A percentile compares a stretch with the other conserved stretches of the same genome.
Evolutionary conservation across 2,329 filamentous ascomycete species (phyloP).

Genomic region (Didymella arachidicola): DNA sequence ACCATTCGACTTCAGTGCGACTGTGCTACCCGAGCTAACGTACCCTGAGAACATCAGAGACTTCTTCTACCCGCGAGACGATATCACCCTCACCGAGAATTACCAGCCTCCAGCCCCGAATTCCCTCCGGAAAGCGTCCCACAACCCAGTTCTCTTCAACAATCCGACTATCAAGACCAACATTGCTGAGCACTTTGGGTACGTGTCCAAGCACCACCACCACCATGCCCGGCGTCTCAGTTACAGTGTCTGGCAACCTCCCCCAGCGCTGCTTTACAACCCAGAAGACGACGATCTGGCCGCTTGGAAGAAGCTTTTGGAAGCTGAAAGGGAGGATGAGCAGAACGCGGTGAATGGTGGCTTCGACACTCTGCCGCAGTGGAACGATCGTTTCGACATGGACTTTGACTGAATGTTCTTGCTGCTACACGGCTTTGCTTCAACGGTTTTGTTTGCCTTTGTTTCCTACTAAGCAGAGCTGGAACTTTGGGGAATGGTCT

Average conservation of each 20-base stretch:
- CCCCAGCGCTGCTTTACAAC: constrained; percentile 12
- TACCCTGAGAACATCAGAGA: constrained; percentile 9
- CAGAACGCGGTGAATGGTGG: background rate
- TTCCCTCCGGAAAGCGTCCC: background rate
- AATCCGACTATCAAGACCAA: constrained; percentile 16
- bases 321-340: background rate
- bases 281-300: constrained; percentile 23
- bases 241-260: constrained; percentile 60
- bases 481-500: background rate
- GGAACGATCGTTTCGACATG: constrained; percentile 8
- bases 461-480: background rate
- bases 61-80: constrained; percentile 7
- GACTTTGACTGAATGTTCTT: background rate
- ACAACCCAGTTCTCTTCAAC: constrained; percentile 71
- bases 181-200: constrained; percentile 20
- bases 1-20: constrained; percentile 55
- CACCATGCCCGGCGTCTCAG: constrained; percentile 58
- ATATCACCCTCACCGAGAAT: background rate
- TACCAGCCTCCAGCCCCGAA: constrained; percentile 53
- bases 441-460: background rate
- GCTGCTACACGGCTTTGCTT: background rate
- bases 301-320: constrained; percentile 15
- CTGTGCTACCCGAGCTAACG: constrained; percentile 45
- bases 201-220: constrained; percentile 83
- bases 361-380: constrained; percentile 2